Conservation (phyloP, 1,139 yeast species). For the Yamadazyma spencermartinsiae region DNA sequence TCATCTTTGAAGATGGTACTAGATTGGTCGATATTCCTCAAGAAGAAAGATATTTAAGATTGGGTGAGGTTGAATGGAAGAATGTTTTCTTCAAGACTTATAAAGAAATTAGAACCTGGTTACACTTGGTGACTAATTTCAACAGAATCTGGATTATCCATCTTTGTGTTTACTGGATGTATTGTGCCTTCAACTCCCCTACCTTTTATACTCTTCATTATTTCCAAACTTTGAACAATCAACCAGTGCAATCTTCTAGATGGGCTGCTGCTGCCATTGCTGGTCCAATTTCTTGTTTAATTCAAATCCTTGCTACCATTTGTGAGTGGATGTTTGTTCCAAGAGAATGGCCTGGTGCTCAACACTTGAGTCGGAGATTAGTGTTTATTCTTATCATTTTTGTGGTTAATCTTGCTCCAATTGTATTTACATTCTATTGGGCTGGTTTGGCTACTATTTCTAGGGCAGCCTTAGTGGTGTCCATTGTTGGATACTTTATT, state of each 20-base stretch:
- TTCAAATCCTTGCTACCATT: slow-evolving; percentile 85
- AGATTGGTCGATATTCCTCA: slow-evolving; percentile 88
- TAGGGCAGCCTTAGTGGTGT: slow-evolving; percentile 75
- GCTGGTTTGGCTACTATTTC: slow-evolving; percentile 71
- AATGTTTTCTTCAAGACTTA: slow-evolving; percentile 95
- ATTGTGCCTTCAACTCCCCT: slow-evolving; percentile 89
- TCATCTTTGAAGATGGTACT: slow-evolving; percentile 86
- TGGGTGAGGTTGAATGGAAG: slow-evolving; percentile 92
- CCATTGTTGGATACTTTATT: slow-evolving; percentile 87
- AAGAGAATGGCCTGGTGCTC: slow-evolving; percentile 99
- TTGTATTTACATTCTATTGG: slow-evolving; percentile 82
- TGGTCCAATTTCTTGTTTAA: slow-evolving; percentile 79
- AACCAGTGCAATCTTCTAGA: slow-evolving; percentile 81
- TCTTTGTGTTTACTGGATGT: slow-evolving; percentile 89
- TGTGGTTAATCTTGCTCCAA: slow-evolving; percentile 76
- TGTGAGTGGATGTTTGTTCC: slow-evolving; percentile 98
- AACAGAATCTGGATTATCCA: slow-evolving; percentile 98
- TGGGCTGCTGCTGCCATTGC: slow-evolving; percentile 95
- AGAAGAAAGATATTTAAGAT: slow-evolving; percentile 82
- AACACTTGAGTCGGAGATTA: slow-evolving; percentile 87
- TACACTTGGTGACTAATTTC: slow-evolving; percentile 91
- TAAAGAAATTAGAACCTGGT: slow-evolving; percentile 97
- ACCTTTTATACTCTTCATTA: slow-evolving; percentile 85
- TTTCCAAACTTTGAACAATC: slow-evolving; percentile 77
- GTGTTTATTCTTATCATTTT: slow-evolving; percentile 69